These are phyloP conservation scores for Colletotrichum echinochloae DNA, from an alignment of 2,329 filamentous ascomycete genomes.

Conservation along the genomic window DNA sequence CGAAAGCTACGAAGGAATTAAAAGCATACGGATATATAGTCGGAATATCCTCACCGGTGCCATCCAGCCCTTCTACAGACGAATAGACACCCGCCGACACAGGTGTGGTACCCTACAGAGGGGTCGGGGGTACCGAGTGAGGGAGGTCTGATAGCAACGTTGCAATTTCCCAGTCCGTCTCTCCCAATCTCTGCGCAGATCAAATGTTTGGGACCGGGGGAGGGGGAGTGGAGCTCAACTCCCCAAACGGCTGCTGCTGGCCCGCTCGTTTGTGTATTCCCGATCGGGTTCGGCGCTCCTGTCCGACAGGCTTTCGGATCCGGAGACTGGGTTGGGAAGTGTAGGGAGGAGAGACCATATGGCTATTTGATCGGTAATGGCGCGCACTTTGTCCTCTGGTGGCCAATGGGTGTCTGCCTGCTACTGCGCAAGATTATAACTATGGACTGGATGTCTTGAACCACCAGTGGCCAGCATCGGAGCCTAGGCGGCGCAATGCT, in stretches of 20 bases:
- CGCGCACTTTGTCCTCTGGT: not conserved
- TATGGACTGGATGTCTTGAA: not conserved
- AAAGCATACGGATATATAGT: too few species aligned
- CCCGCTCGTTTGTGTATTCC: not conserved
- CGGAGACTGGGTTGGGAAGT: not conserved
- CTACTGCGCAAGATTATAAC: too few species aligned
- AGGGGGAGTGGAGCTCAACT: not conserved
- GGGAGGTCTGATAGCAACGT: constrained; percentile 13
- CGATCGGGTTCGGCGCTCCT: too few species aligned
- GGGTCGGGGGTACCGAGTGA: too few species aligned
- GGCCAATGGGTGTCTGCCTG: too few species aligned
- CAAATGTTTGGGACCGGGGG: not conserved
- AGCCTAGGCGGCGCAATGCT: not conserved
- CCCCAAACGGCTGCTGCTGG: not conserved
- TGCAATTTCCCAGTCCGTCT: constrained; percentile 11
- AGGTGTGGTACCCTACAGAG: too few species aligned
- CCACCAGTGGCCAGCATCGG: not conserved
- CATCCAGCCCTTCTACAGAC: too few species aligned
- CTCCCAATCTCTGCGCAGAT: not conserved
- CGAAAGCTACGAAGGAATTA: not conserved
- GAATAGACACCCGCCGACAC: too few species aligned
- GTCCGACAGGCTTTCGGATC: not conserved
- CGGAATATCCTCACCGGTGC: too few species aligned
- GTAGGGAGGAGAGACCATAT: not conserved
- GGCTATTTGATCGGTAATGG: not conserved